Conservation (phyloP, 2,329 filamentous ascomycete genomes). For the Ilyonectria sp. region DNA sequence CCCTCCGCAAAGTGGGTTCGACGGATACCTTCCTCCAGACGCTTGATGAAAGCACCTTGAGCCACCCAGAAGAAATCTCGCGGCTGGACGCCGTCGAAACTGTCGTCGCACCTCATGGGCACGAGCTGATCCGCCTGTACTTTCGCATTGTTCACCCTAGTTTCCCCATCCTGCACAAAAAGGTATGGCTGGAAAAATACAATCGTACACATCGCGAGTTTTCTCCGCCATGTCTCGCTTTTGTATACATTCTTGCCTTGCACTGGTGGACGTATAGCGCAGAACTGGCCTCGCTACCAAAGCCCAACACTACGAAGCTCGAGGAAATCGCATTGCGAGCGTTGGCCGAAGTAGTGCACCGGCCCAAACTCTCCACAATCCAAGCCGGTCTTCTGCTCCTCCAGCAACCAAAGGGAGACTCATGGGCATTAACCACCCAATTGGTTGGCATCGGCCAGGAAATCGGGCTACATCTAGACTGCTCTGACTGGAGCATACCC, state of each 20-base stretch:
- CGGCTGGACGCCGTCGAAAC: constrained; percentile 63
- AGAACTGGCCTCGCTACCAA: constrained; percentile 45
- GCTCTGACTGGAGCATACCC: constrained; percentile 67
- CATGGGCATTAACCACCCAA: constrained; percentile 57
- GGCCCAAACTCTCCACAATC: constrained; percentile 60
- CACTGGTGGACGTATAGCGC: constrained; percentile 54
- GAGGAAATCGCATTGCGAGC: constrained; percentile 54
- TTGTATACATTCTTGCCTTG: constrained; percentile 67
- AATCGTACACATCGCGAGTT: constrained; percentile 65
- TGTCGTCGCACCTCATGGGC: constrained; percentile 70
- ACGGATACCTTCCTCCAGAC: constrained; percentile 16
- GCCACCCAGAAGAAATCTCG: constrained; percentile 15
- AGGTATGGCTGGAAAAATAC: constrained; percentile 68
- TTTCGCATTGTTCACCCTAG: constrained; percentile 68
- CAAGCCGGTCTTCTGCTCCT: constrained; percentile 62
- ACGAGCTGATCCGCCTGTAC: constrained; percentile 71
- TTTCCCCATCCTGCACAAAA: constrained; percentile 66
- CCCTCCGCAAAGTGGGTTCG: constrained; percentile 10
- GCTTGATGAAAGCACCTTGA: constrained; percentile 16
- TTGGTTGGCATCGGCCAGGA: constrained; percentile 64
- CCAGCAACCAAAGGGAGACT: constrained; percentile 49
- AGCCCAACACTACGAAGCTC: constrained; percentile 55
- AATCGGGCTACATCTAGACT: constrained; percentile 67
- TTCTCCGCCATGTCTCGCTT: constrained; percentile 64
- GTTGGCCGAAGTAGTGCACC: constrained; percentile 53